Evolutionary conservation across 1,284 basidiomycete genomes (phyloP), one percentile per base, ranked within the genome.

Genomic region (Ustilago loliicola): DNA sequence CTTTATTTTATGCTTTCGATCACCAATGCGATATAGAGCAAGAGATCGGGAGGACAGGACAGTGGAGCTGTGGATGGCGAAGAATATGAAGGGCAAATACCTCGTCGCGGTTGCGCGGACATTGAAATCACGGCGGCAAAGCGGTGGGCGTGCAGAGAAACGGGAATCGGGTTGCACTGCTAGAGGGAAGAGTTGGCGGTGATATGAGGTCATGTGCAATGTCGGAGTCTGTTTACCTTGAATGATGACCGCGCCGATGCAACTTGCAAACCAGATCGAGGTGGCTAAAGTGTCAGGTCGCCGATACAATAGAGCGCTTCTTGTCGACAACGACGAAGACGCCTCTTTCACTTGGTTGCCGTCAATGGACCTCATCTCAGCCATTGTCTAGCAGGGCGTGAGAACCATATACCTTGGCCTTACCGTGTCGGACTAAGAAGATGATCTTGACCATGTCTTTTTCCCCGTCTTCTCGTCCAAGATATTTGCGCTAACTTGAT

Each of bases 211-310:
- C 29, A 52, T 52, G 50, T 25, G 4, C n/a, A 48, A 10, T 15
- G 30, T 25, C 50, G 50, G 50, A 52, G 29, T 52, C 29, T 52
- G 50, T 52, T 52, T 32, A 30, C 48, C 48, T 29, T 50, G 48
- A 50, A 17, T 17, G 40, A 19, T 45, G 11, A 21, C 40, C 40
- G 40, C 40, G 3, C 19, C 40, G 40, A 45, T 45, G 40, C 40
- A 21, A 21, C 23, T 25, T 11, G 23, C 21, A 23, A 50, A 50
- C 48, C 40, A 21, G 40, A 45, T 45, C 40, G 40, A 17, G 10
- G 11, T 45, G 15, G 40, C 17, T 3, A 45, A 19, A 45, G 40
- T 8, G n/a, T 7, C 13, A 45, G 40, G 40, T 45, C n/a, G 40
- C 40, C 40, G 40, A 25, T 25, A 51, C 21, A 51, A 51, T 27